Evolutionary conservation across 371 early-diverging fungal genomes (phyloP).

Genomic region (Cladochytrium tenue): DNA sequence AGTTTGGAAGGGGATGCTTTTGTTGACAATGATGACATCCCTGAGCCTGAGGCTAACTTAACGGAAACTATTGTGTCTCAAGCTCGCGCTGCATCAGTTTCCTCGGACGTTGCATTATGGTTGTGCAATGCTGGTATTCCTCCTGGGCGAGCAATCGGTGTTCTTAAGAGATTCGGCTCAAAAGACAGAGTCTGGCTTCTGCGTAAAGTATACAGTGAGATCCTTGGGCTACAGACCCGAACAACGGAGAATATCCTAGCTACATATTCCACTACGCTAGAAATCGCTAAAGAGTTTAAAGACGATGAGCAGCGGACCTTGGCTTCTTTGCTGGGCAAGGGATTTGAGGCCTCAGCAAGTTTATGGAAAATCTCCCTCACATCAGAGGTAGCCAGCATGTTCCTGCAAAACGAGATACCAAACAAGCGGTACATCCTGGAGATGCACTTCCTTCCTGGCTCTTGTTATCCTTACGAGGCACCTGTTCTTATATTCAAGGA

Average conservation of each 20-base stretch:
- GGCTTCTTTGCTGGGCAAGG: slow-evolving; percentile 24
- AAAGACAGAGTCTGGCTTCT: slow-evolving; percentile 16
- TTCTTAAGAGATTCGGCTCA: slow-evolving; percentile 12
- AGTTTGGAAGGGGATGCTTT: slow-evolving; percentile 18
- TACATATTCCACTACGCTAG: neutral
- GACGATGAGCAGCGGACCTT: slow-evolving; percentile 28
- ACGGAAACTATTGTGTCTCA: neutral
- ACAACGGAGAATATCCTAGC: neutral
- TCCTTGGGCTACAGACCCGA: neutral
- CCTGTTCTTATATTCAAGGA: slow-evolving; percentile 28
- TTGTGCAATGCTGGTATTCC: slow-evolving; percentile 22
- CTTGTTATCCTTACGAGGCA: slow-evolving; percentile 28
- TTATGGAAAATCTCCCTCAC: slow-evolving; percentile 12
- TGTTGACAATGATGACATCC: slow-evolving; percentile 17
- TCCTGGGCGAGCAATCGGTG: slow-evolving; percentile 14
- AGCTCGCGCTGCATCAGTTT: neutral
- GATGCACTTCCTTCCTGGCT: slow-evolving; percentile 21
- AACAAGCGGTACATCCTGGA: slow-evolving; percentile 15
- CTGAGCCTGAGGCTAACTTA: slow-evolving; percentile 2
- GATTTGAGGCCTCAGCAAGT: slow-evolving; percentile 12
- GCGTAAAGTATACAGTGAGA: slow-evolving; percentile 17
- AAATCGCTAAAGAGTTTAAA: slow-evolving; percentile 12
- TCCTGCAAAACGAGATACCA: neutral
- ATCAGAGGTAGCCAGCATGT: slow-evolving; percentile 8
- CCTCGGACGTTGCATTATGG: slow-evolving; percentile 19